Percentiles rank a stretch among this genome's conserved stretches.
Evolutionary conservation across 768 basidiomycete species (phyloP).

Genomic region (Leccinum aurantiacum): DNA sequence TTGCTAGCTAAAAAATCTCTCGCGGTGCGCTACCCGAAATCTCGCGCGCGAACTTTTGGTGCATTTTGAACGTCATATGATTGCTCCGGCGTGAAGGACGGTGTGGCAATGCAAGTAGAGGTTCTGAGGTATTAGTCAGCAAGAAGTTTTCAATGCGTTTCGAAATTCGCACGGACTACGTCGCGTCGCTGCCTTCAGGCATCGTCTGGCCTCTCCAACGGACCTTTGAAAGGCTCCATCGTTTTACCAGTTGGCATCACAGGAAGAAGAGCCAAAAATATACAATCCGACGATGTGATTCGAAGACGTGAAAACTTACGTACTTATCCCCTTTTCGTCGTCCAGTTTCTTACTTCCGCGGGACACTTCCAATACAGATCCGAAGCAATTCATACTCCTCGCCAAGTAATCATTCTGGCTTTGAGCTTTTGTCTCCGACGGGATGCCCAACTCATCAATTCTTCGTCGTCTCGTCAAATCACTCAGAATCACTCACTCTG

Average conservation of each 20-base stretch:
- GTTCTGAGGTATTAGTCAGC: too few species aligned
- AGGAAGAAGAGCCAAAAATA: slow-evolving; percentile 50
- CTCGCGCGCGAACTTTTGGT: too few species aligned
- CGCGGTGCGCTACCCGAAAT: too few species aligned
- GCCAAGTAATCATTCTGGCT: slow-evolving; percentile 38
- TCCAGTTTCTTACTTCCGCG: slow-evolving; percentile 61
- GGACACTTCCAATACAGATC: slow-evolving; percentile 17
- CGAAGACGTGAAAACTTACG: slow-evolving; percentile 38
- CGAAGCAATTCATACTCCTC: slow-evolving; percentile 41
- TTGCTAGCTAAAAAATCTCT: too few species aligned
- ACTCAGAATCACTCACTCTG: too few species aligned
- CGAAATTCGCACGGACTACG: too few species aligned
- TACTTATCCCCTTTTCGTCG: slow-evolving; percentile 60
- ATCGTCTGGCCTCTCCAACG: slow-evolving; percentile 4
- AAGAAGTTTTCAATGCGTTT: too few species aligned
- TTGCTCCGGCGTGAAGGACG: too few species aligned
- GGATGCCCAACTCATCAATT: slow-evolving; percentile 56
- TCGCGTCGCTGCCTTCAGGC: too few species aligned
- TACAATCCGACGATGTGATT: slow-evolving; percentile 28
- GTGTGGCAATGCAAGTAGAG: too few species aligned
- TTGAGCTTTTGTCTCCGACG: slow-evolving; percentile 51
- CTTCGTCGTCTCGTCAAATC: slow-evolving; percentile 38
- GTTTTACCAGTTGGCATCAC: slow-evolving; percentile 58
- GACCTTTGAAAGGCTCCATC: slow-evolving; percentile 44
- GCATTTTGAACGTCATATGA: too few species aligned